Base-by-base conservation (phyloP, 2,329 filamentous ascomycete species). In the Penicillium palitans region DNA sequence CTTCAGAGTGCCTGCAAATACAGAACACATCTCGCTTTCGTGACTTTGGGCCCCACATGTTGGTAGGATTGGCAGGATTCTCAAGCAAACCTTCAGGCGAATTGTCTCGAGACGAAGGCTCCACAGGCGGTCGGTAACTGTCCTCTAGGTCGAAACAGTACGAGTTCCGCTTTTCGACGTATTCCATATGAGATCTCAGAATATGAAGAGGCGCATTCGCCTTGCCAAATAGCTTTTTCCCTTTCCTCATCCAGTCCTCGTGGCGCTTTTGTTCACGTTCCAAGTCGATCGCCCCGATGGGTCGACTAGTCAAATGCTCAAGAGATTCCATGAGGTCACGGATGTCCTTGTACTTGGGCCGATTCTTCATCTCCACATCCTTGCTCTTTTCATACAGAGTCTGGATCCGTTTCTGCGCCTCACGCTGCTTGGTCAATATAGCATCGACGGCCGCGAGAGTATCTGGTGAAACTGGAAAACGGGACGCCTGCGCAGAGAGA, bases 241-340 rank as follows among this genome's bases (percentile, higher is more conserved):
- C 95, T 69, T 91, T 91, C 33, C 95, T 86, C 93, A 99, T 99
- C 95, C 95, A 99, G 74, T 99, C 95, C 72, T 99, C 95, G 66
- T 98, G 95, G 8, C 91, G 87, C 72, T 95, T 96, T 64, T 95
- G 90, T 73, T 98, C 92, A 63, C 91, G 93, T 71, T 99, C 95
- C 5, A 99, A 84, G 68, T 99, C 95, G 35, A 96, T 84, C 0
- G 93, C 96, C 2, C 95, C 95, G 41, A 85, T 85, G 0, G 95
- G 95, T 71, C 97, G 97, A 62, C 91, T 96, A 68, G 96, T 96
- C 10, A 98, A 83, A 53, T 95, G 91, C 58, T 91, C 90, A 13
- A 99, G 79, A 60, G 89, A 89, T 69, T 93, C 91, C 80, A 95
- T 91, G 10, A 97, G 87, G 45, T 96, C 91, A 3, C 90, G 86